A percentile compares a stretch with the other conserved stretches of the same genome.
These are phyloP conservation scores for Polytrichum formosum DNA, from an alignment of 225 moss, liverwort and hornwort species.

Conservation along the genomic window DNA sequence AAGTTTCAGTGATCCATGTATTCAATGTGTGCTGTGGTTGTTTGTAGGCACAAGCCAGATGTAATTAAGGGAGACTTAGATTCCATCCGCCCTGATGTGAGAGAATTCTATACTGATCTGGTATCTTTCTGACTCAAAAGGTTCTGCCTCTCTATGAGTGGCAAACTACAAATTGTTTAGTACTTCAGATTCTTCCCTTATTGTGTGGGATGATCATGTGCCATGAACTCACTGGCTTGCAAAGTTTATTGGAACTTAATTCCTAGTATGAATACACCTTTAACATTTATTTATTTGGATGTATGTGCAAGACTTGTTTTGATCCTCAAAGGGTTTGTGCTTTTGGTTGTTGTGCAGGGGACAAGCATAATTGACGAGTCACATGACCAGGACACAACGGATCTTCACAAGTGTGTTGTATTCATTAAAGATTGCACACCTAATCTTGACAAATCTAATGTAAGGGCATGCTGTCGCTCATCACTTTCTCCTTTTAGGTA, in stretches of 20 bases:
- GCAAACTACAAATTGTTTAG: not conserved
- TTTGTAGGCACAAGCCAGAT: slow-evolving; percentile 56
- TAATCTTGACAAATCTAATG: slow-evolving; percentile 15
- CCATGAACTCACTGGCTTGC: not conserved
- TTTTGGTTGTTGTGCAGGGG: slow-evolving; percentile 28
- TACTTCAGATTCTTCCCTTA: not conserved
- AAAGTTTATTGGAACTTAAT: not conserved
- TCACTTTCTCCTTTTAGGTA: too few species aligned
- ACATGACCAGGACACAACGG: slow-evolving; percentile 54
- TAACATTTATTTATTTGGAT: too few species aligned
- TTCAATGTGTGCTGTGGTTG: too few species aligned
- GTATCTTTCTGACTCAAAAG: slow-evolving; percentile 12
- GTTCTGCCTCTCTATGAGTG: not conserved
- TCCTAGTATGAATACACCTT: not conserved
- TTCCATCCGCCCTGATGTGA: slow-evolving; percentile 54
- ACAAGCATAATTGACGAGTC: slow-evolving; percentile 40
- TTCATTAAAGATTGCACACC: slow-evolving; percentile 24
- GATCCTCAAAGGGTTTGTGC: too few species aligned
- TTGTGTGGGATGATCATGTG: not conserved
- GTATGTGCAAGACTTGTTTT: too few species aligned
- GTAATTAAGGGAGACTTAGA: slow-evolving; percentile 66
- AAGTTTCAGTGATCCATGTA: too few species aligned
- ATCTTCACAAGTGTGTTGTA: slow-evolving; percentile 50
- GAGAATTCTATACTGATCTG: slow-evolving; percentile 39
- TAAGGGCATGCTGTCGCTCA: slow-evolving; percentile 10